phyloP scores from a whole-genome alignment of 208 protist species.

The Plasmodiophora brassicae region DNA sequence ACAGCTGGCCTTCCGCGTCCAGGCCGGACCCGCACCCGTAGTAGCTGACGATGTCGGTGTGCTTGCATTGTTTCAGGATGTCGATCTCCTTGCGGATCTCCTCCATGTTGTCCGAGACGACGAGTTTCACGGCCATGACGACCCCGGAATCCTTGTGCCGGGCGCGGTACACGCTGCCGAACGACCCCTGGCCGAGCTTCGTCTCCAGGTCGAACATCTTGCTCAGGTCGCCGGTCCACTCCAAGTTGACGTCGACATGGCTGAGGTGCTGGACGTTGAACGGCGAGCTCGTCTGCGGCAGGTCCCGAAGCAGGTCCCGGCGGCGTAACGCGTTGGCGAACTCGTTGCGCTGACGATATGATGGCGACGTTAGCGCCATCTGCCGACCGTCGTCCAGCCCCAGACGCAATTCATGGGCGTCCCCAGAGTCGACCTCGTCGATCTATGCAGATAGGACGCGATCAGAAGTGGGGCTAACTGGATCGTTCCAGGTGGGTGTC shows the following conservation, averaged over 20 bases:
- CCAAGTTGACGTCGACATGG: slow-evolving; percentile 35
- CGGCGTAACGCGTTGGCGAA: no score
- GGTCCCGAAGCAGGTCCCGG: no score
- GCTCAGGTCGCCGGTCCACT: slow-evolving; percentile 28
- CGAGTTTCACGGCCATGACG: background rate
- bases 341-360: no score
- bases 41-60: slow-evolving; percentile 27
- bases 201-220: background rate
- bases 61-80: slow-evolving; percentile 39
- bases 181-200: slow-evolving; percentile 29
- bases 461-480: no score
- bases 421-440: no score
- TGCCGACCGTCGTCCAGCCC: no score
- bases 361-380: no score
- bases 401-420: no score
- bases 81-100: slow-evolving; percentile 30
- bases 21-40: slow-evolving; percentile 37
- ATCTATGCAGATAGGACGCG: no score
- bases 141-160: slow-evolving; percentile 2
- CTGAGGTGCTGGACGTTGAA: slow-evolving; percentile 35
- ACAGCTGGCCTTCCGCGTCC: slow-evolving; percentile 12
- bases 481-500: no score
- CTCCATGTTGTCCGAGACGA: background rate
- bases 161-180: slow-evolving; percentile 20
- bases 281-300: slow-evolving; percentile 16